phyloP scores from a whole-genome alignment of 805 yeast species.

The Candida railenensis region DNA sequence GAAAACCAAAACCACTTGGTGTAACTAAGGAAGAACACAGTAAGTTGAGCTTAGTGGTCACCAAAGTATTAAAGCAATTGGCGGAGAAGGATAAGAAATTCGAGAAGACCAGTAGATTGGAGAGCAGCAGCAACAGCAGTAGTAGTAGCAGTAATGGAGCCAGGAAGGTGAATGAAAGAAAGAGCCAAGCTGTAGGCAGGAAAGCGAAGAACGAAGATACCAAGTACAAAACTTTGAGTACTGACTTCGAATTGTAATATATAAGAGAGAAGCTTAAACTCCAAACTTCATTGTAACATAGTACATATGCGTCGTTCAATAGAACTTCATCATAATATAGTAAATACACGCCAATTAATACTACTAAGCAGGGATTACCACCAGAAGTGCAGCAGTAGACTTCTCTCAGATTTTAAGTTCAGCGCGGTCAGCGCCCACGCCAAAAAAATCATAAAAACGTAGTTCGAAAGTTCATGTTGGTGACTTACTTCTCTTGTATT shows the following conservation, averaged over 20 bases:
- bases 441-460: no score
- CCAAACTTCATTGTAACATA: background rate
- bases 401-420: no score
- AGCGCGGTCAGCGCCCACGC: no score
- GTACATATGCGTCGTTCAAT: no score
- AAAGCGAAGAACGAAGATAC: background rate
- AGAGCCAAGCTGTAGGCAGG: background rate
- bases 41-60: constrained; percentile 50
- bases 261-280: background rate
- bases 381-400: no score
- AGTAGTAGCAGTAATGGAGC: background rate
- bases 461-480: no score
- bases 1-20: constrained; percentile 45
- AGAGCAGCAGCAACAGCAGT: background rate
- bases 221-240: constrained; percentile 10
- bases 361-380: no score
- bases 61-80: constrained; percentile 51
- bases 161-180: background rate
- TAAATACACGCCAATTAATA: no score
- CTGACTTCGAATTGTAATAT: constrained; percentile 17
- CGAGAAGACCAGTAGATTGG: constrained; percentile 4
- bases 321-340: no score
- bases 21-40: constrained; percentile 41
- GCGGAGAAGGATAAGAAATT: constrained; percentile 38
- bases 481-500: no score